Evolutionary conservation across 78 protist species (phyloP).

Genomic region (Planoprotostelium fungivorum): DNA sequence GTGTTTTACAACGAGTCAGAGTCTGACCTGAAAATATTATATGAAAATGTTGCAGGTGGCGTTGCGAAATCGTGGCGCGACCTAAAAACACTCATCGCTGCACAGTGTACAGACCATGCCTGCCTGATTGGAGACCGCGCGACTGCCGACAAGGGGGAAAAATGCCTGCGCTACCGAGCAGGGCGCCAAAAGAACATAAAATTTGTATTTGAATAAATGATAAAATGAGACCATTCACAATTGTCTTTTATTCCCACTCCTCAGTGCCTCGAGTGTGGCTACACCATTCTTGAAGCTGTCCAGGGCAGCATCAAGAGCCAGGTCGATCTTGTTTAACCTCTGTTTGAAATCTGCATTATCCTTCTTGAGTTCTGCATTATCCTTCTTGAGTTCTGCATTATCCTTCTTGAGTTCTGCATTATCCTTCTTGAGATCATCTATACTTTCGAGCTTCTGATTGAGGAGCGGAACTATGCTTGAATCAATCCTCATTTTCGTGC

Average conservation of each 20-base stretch:
- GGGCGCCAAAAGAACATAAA: conserved; percentile 1
- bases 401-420: not conserved
- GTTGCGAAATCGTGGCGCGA: conserved; percentile 2
- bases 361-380: not conserved
- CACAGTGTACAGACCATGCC: conserved; percentile 2
- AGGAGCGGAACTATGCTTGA: not conserved
- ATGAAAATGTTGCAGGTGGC: conserved; percentile 1
- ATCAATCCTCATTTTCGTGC: conserved; percentile 1
- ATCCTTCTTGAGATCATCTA: not conserved
- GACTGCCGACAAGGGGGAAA: not conserved
- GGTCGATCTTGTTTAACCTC: not conserved
- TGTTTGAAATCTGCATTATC: not conserved
- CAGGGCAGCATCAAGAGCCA: conserved; percentile 2
- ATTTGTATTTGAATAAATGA: not conserved
- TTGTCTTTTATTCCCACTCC: conserved; percentile 1
- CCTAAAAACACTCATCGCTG: not conserved
- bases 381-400: not conserved
- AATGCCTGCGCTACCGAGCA: conserved; percentile 2
- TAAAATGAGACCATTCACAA: not conserved
- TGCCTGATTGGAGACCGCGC: not conserved
- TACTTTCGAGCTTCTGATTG: not conserved
- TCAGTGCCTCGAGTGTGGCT: not conserved
- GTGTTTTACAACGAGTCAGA: conserved; percentile 1
- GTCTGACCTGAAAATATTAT: not conserved
- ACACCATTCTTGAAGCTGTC: not conserved